A percentile compares a stretch with the other conserved stretches of the same genome.
These are phyloP conservation scores for Exophiala phaeomuriformis DNA, from an alignment of 2,329 filamentous ascomycete genomes.

Conservation along the genomic window DNA sequence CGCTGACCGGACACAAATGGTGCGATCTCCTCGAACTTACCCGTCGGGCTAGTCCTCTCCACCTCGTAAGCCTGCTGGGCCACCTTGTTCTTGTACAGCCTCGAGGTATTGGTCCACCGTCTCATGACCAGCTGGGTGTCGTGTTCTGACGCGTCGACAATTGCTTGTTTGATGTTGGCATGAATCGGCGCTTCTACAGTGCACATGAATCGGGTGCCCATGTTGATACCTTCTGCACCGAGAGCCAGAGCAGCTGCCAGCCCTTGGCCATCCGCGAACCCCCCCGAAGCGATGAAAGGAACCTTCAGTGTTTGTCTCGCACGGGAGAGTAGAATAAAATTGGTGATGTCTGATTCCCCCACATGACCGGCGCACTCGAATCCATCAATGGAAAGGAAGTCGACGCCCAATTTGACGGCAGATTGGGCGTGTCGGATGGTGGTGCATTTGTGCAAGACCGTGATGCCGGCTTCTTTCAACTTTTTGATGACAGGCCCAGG, in stretches of 20 bases:
- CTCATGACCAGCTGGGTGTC: constrained; percentile 84
- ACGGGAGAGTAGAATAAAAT: constrained; percentile 62
- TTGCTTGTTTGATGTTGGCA: constrained; percentile 84
- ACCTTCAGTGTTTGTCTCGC: constrained; percentile 76
- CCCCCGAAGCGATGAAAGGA: constrained; percentile 92
- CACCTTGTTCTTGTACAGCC: constrained; percentile 87
- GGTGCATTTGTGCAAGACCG: constrained; percentile 93
- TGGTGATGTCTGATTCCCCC: constrained; percentile 48
- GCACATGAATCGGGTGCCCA: constrained; percentile 98
- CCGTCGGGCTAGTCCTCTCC: constrained; percentile 72
- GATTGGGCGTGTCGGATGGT: constrained; percentile 88
- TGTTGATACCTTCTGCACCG: constrained; percentile 91
- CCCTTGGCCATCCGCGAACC: constrained; percentile 90
- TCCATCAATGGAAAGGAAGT: constrained; percentile 93
- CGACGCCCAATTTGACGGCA: constrained; percentile 87
- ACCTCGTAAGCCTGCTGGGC: constrained; percentile 71
- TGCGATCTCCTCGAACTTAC: constrained; percentile 83
- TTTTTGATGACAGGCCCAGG: constrained; percentile 85
- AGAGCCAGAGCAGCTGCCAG: constrained; percentile 83
- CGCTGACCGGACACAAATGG: constrained; percentile 83
- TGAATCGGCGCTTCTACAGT: constrained; percentile 91
- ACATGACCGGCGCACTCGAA: constrained; percentile 84
- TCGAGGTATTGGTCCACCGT: constrained; percentile 85
- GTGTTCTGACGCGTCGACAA: constrained; percentile 79
- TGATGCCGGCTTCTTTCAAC: constrained; percentile 72